These are phyloP conservation scores for Plasmodium chabaudi DNA, from an alignment of 169 alveolate genomes.

Conservation along the genomic window DNA sequence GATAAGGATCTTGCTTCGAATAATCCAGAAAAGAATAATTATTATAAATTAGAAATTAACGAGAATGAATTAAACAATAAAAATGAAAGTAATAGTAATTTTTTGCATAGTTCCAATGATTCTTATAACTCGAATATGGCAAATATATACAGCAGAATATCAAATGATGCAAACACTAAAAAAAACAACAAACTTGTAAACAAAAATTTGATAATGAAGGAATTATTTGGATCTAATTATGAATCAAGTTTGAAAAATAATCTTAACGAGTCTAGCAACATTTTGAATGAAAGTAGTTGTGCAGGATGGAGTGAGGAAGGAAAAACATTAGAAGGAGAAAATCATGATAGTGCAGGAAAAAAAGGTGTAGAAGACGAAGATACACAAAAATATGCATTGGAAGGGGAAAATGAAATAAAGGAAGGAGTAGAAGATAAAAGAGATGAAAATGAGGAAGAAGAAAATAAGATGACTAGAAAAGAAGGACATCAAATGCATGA, in stretches of 20 bases:
- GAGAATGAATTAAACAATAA: constrained; percentile 1
- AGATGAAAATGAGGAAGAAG: constrained; percentile 2
- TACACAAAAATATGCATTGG: not conserved
- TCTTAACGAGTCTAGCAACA: constrained; percentile 53
- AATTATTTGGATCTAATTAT: constrained; percentile 71
- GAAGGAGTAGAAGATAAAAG: constrained; percentile 3
- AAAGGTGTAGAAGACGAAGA: constrained; percentile 4
- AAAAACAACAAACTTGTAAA: constrained; percentile 55
- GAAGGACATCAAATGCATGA: constrained; percentile 1
- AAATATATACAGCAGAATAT: constrained; percentile 53
- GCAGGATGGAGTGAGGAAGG: constrained; percentile 3
- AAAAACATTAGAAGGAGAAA: constrained; percentile 4
- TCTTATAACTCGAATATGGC: constrained; percentile 40
- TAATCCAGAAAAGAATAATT: not conserved
- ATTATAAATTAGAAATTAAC: constrained; percentile 2
- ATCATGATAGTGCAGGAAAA: not conserved
- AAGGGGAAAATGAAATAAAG: not conserved
- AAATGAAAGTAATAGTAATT: constrained; percentile 18
- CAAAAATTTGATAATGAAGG: constrained; percentile 75
- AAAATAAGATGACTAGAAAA: not conserved
- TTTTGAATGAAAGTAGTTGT: constrained; percentile 2
- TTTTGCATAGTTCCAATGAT: constrained; percentile 51
- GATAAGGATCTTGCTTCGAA: not conserved
- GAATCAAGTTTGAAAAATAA: constrained; percentile 69
- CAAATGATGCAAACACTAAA: constrained; percentile 16